Base-by-base conservation (phyloP, 192 early-diverging fungal species). In the Backusella psychrophila region DNA sequence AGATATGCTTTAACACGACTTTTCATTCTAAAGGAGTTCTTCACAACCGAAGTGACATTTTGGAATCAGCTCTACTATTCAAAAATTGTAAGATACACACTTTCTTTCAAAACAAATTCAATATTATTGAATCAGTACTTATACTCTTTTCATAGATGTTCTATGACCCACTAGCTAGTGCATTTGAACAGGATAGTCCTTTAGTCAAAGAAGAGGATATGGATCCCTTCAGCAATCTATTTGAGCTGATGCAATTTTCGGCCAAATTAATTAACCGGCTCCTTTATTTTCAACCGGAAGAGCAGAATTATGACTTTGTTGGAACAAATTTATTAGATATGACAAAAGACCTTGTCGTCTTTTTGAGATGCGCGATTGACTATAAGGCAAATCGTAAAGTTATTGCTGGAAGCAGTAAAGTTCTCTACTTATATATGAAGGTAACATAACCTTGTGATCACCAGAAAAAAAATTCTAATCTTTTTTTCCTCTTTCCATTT, bases 51-150 rank as follows among this genome's bases (percentile, higher is more conserved):
- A 72, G 74, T 75, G 21, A 75, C 78, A 21, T 79, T 75, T 66
- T 71, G 85, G 72, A 82, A 85, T 73, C 84, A 85, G 71, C 56
- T 87, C 78, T 78, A 80, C 39, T 82, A 75, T 39, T 75, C 74
- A 6, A 79, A 79, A 66, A 69, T 74, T 6, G 78, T 79, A 79
- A 67, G 73, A 53, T 21, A 8, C 21, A 8, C 21, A 7, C 19
- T 21, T 21, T 21, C 17, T 53, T 52, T n/a, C 15, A 17, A 8
- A 9, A 11, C 11, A 49, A 49, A 49, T 21, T 56, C 21, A 11
- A 7, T 49, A 7, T 59, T 7, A 53, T 21, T 53, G 7, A n/a
- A n/a, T 53, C 6, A n/a, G 6, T 53, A 53, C n/a, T 21, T 23
- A 53, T 21, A 19, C 15, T 23, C 6, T n/a, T n/a, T n/a, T 53